Conservation (phyloP, 2,329 filamentous ascomycete genomes). For the Aureobasidium uvarum region DNA sequence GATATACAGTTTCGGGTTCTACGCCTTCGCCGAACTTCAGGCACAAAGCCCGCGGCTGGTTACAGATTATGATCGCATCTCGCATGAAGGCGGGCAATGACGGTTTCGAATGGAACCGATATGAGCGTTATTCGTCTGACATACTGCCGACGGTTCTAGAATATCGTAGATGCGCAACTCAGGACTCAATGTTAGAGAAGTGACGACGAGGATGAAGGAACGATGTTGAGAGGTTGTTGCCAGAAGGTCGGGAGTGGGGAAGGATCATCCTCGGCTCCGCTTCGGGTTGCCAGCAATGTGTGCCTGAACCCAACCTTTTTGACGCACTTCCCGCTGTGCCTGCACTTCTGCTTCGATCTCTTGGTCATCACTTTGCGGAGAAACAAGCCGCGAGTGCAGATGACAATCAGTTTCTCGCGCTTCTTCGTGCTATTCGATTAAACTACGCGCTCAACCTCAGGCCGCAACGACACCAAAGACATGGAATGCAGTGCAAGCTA, state of each 20-base stretch:
- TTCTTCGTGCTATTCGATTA: too few species aligned
- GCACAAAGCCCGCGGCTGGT: not conserved
- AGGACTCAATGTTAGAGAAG: too few species aligned
- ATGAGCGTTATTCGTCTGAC: not conserved
- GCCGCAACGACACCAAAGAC: too few species aligned
- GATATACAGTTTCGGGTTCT: slow-evolving; percentile 13
- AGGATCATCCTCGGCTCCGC: not conserved
- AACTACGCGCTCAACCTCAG: too few species aligned
- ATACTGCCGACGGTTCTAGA: not conserved
- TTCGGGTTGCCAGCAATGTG: not conserved
- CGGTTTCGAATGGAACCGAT: not conserved
- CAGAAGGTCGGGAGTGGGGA: not conserved
- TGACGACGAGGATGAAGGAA: not conserved
- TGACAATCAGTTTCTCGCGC: too few species aligned
- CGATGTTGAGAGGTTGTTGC: not conserved
- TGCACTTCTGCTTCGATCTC: too few species aligned
- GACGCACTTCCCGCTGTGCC: too few species aligned
- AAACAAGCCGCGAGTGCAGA: too few species aligned
- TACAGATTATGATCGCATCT: not conserved
- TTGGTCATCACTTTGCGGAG: too few species aligned
- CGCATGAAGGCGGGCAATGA: not conserved
- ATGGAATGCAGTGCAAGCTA: too few species aligned
- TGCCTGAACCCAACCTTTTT: not conserved
- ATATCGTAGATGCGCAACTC: too few species aligned
- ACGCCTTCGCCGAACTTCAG: not conserved